Percentiles rank a stretch among this genome's conserved stretches.
Conservation (phyloP, 352 stramenopile species). For the Globisporangium sylvaticum region DNA sequence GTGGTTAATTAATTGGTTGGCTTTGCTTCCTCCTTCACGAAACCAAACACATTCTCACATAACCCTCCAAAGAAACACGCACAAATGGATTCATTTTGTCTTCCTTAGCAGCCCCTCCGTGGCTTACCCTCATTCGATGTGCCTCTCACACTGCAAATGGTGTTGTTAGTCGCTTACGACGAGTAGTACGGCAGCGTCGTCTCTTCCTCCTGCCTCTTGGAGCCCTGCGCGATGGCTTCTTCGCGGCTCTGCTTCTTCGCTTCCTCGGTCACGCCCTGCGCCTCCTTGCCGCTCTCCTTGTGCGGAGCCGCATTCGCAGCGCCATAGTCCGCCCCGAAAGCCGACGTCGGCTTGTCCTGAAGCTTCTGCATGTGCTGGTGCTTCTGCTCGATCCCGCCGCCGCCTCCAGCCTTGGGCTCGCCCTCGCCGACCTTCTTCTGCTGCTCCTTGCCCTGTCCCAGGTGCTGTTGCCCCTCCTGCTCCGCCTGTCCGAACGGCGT, state of each 20-base stretch:
- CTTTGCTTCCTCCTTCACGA: no score
- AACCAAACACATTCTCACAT: no score
- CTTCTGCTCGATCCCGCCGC: conserved; percentile 11
- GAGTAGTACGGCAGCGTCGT: conserved; percentile 47
- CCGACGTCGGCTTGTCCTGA: conserved; percentile 13
- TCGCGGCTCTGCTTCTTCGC: conserved; percentile 30
- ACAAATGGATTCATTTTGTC: no score
- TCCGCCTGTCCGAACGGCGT: conserved; percentile 62
- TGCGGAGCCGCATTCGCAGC: conserved; percentile 33
- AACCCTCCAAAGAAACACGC: no score
- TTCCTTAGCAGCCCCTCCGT: neutral
- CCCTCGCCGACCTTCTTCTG: conserved; percentile 1
- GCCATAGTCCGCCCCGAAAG: conserved; percentile 17
- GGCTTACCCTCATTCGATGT: neutral
- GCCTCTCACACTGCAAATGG: neutral
- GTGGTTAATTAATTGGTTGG: no score
- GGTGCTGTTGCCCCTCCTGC: conserved; percentile 20
- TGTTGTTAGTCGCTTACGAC: neutral
- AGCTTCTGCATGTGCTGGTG: neutral
- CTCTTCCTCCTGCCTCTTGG: conserved; percentile 64
- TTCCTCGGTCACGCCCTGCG: conserved; percentile 34
- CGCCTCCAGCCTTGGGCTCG: conserved; percentile 15
- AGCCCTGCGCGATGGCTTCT: conserved; percentile 50
- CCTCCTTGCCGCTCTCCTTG: conserved; percentile 25
- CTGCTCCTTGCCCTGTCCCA: neutral